Evolutionary conservation across 805 yeast genomes (phyloP), one percentile per base, ranked within the genome.

Genomic region (Blastobotrys terrestris): DNA sequence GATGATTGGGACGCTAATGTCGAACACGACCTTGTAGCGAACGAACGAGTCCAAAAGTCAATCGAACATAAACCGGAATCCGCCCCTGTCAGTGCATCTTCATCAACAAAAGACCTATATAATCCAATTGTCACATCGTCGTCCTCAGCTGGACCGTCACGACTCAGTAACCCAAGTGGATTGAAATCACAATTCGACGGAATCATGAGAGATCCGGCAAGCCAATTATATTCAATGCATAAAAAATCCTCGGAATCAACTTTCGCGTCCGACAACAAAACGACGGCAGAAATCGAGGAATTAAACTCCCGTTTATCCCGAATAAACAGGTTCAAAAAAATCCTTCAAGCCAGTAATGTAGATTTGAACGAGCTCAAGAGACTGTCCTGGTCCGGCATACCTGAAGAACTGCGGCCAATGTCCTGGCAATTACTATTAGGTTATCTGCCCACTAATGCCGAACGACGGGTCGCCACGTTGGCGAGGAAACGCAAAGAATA

Each of bases 381-480:
- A 63, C 76, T 90, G 49, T 79, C 97, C 15, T 94, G 99, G 98
- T 86, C 91, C 61, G 99, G 99, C 1, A 80, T 94, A 3, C 98
- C 99, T 0, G 71, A 77, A 11, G 84, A 83, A 53, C 74, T 90
- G 53, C 75, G 98, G 54, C 87, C 97, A 0, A 70, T 84, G 42
- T 81, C 87, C 11, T 94, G 99, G 99, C 95, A 89, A 69, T 71
- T 91, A 15, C 68, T 94, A 48, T 75, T 92, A 49, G 98, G 98
- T 0, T 94, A 94, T 66, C 71, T 92, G 39, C 97, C 99, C 1
- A 80, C 94, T 1, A 94, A 90, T 64, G 78, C 84, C 21, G 80
- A 84, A 46, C 76, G 98, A 51, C 83, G 96, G 60, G 78, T 72
- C 3, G 67, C 83, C 0, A 84, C 90, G 1, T 67, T 92, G 50